Base-by-base conservation (phyloP, 257 asterid species). In the Haberlea rhodopensis region DNA sequence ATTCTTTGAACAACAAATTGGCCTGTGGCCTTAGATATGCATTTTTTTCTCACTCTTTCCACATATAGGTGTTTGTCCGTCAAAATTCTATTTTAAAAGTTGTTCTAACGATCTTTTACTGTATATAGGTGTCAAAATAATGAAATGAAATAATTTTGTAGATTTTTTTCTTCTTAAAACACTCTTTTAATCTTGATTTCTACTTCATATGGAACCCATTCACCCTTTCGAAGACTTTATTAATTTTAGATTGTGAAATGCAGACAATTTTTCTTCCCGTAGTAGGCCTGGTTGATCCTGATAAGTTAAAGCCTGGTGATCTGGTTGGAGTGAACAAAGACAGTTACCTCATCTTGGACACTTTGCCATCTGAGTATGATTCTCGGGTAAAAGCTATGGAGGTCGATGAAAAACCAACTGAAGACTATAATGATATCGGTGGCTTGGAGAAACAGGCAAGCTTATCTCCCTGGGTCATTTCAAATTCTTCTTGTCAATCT, bases 371-470 rank as follows among this genome's bases (percentile, higher is more conserved):
- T 2, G 98, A 92, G 81, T 92, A 87, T 63, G 98, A 92, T 70
- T 92, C 98, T 53, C 91, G 96, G 63, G 98, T 89, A 32, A 92
- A 92, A 85, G 98, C 98, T 54, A 92, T 92, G 97, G 97, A 89
- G 80, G 98, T 92, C 56, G 98, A 89, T 68, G 98, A 92, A 78
- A 91, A 92, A 78, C 98, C 98, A 62, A 92, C 98, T 53, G 98
- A 92, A 80, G 96, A 92, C 74, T 92, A 92, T 75, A 87, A 89
- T 70, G 98, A 92, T 71, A 78, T 92, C 63, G 98, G 98, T 67
- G 98, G 98, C 73, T 71, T 89, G 77, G 98, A 92, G 80, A 92
- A 92, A 75, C 98, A 90, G 95, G 96, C 72, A 71, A 70, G 77
- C 20, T 57, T 1, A 21, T 52, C 57, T 15, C 53, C 46, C 16